phyloP scores from a whole-genome alignment of 1,284 basidiomycete species.

The Peniophora sp. region DNA sequence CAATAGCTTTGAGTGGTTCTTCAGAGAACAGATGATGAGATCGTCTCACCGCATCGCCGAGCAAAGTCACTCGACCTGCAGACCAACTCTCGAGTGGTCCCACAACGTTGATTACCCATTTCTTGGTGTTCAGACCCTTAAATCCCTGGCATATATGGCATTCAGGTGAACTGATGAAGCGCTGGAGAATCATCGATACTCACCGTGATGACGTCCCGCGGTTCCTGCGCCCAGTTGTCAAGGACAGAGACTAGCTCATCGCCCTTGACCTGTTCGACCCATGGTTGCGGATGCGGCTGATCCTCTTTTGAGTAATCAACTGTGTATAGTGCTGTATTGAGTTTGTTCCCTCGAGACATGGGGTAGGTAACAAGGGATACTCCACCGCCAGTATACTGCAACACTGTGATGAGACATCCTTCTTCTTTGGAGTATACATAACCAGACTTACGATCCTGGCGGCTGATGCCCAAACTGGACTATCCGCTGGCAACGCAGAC shows the following conservation, averaged over 20 bases:
- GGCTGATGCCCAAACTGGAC: conserved; percentile 26
- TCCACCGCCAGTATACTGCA: conserved; percentile 27
- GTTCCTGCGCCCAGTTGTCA: background rate
- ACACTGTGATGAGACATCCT: conserved; percentile 24
- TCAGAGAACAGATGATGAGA: background rate
- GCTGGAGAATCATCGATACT: background rate
- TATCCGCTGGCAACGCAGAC: conserved; percentile 15
- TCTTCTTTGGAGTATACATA: background rate
- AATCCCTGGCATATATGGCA: background rate
- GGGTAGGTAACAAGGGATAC: conserved; percentile 34
- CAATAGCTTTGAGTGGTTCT: background rate
- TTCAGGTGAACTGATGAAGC: background rate
- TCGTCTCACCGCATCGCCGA: background rate
- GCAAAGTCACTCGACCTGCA: background rate
- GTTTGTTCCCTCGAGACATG: background rate
- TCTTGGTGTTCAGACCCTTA: background rate
- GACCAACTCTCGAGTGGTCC: background rate
- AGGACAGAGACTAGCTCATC: background rate
- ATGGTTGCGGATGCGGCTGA: background rate
- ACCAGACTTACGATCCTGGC: conserved; percentile 27
- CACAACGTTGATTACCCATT: background rate
- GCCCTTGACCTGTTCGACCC: background rate
- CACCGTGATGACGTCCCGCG: background rate
- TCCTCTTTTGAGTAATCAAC: background rate
- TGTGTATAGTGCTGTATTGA: background rate